These are phyloP conservation scores for Tilletia indica DNA, from an alignment of 1,284 basidiomycete genomes.

Conservation along the genomic window DNA sequence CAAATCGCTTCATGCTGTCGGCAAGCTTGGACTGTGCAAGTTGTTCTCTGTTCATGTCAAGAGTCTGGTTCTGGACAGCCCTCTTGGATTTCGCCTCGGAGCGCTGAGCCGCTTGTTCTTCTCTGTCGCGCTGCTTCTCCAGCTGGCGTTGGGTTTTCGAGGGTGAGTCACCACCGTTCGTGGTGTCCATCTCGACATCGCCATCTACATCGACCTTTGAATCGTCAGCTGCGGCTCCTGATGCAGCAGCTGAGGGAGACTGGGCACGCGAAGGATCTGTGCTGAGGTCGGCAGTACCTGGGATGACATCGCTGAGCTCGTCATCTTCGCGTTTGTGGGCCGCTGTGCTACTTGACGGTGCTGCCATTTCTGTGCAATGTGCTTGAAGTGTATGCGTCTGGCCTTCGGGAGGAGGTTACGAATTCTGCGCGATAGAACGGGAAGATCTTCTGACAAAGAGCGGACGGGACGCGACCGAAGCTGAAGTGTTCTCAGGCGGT, in stretches of 20 bases:
- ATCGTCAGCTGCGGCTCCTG: constrained; percentile 24
- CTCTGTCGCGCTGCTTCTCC: constrained; percentile 43
- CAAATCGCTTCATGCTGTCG: constrained; percentile 53
- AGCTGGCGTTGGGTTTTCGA: constrained; percentile 42
- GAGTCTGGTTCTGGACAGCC: constrained; percentile 42
- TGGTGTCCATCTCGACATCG: constrained; percentile 21
- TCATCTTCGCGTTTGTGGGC: constrained; percentile 33
- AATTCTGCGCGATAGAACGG: no score
- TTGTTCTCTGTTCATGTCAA: constrained; percentile 41
- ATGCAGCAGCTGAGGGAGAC: constrained; percentile 27
- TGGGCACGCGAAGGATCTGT: constrained; percentile 34
- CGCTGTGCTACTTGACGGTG: no score
- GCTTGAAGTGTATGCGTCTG: no score
- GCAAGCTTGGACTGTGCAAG: constrained; percentile 49
- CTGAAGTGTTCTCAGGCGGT: no score
- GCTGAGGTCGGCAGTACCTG: constrained; percentile 37
- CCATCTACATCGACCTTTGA: constrained; percentile 32
- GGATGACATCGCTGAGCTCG: constrained; percentile 46
- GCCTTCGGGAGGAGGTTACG: no score
- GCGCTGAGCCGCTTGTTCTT: constrained; percentile 24
- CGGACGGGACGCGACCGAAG: no score
- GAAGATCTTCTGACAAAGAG: no score
- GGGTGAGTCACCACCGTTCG: constrained; percentile 29
- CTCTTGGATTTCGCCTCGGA: constrained; percentile 35
- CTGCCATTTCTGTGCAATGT: no score